phyloP scores from a whole-genome alignment of 2,329 filamentous ascomycete species.

The Aurifilum marmelostoma region DNA sequence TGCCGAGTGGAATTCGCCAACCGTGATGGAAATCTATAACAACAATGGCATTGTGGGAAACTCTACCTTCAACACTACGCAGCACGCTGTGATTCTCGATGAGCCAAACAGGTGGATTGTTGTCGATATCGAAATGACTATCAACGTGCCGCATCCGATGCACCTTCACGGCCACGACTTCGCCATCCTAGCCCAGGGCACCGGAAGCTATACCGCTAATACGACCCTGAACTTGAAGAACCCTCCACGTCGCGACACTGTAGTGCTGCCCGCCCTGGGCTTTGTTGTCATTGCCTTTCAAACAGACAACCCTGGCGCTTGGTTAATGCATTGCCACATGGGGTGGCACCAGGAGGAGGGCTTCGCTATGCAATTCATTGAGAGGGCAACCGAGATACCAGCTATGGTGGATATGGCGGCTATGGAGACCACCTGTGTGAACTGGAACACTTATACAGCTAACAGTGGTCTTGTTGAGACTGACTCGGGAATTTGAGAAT shows the following conservation, averaged over 20 bases:
- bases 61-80: conserved; percentile 34
- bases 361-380: conserved; percentile 57
- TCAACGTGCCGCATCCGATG: conserved; percentile 43
- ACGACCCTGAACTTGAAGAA: conserved; percentile 43
- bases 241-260: conserved; percentile 53
- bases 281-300: conserved; percentile 54
- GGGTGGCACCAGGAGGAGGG: conserved; percentile 55
- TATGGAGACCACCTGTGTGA: too few relatives aligned
- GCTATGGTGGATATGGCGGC: too few relatives aligned
- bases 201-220: conserved; percentile 37
- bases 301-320: conserved; percentile 55
- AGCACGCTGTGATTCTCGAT: conserved; percentile 38
- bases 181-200: conserved; percentile 40
- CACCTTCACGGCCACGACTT: conserved; percentile 51
- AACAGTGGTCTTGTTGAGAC: too few relatives aligned
- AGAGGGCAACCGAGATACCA: too few relatives aligned
- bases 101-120: conserved; percentile 40
- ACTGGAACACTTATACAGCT: too few relatives aligned
- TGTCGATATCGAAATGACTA: conserved; percentile 37
- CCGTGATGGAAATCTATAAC: conserved; percentile 40
- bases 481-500: too few relatives aligned
- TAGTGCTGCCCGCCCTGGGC: conserved; percentile 47
- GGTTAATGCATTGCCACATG: conserved; percentile 52
- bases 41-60: too few relatives aligned
- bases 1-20: conserved; percentile 52